Conservation (phyloP, 768 basidiomycete genomes). For the Mycena vulgaris region DNA sequence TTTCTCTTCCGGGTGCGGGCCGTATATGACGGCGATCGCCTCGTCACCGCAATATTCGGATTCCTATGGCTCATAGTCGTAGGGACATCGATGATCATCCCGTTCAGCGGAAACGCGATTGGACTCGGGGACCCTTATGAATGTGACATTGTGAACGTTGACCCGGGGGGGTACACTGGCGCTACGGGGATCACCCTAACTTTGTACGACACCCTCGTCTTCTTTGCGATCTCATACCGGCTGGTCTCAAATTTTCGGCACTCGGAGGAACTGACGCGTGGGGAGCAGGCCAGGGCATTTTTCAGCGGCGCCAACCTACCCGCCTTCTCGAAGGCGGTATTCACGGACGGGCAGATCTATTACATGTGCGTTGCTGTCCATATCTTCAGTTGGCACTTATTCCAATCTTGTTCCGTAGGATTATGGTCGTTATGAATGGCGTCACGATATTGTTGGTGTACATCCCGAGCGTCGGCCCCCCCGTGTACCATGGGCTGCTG, state of each 20-base stretch:
- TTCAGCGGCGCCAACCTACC: constrained; percentile 47
- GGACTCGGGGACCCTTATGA: too few species aligned
- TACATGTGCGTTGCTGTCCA: constrained; percentile 44
- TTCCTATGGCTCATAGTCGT: constrained; percentile 50
- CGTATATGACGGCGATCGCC: constrained; percentile 41
- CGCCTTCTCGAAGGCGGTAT: constrained; percentile 44
- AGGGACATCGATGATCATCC: constrained; percentile 41
- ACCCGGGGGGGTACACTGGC: too few species aligned
- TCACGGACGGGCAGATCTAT: constrained; percentile 51
- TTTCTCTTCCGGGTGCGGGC: constrained; percentile 50
- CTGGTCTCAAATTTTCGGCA: too few species aligned
- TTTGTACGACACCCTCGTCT: too few species aligned
- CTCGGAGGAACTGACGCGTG: too few species aligned
- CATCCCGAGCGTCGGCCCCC: neutral
- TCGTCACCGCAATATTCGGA: constrained; percentile 44
- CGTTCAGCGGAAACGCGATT: neutral
- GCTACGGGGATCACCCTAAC: too few species aligned
- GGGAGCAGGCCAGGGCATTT: constrained; percentile 8
- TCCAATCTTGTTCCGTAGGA: neutral
- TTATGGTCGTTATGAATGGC: constrained; percentile 7
- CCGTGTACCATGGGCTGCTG: constrained; percentile 7
- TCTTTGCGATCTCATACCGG: too few species aligned
- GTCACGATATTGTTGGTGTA: neutral
- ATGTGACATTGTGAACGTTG: too few species aligned
- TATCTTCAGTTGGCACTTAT: too few species aligned